Conservation (phyloP, 805 yeast genomes). For the Yarrowia sp. region DNA sequence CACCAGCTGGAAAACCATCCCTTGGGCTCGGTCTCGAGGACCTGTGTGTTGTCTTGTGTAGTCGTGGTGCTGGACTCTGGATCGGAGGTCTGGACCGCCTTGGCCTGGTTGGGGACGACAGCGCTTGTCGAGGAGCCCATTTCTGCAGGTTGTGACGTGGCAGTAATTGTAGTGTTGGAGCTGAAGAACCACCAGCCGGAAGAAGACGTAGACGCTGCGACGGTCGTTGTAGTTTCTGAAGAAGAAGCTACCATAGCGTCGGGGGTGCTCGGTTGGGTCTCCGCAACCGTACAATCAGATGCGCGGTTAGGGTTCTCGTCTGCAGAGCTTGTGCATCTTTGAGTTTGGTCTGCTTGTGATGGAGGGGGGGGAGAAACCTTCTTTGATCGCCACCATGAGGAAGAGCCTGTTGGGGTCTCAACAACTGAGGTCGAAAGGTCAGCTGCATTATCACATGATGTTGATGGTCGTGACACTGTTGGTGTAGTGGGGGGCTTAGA, state of each 20-base stretch:
- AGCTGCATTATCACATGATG: not conserved
- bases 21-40: not conserved
- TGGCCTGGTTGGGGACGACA: not conserved
- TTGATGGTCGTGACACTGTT: not conserved
- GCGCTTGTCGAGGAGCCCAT: not conserved
- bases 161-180: not conserved
- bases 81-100: not conserved
- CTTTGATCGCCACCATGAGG: conserved; percentile 23
- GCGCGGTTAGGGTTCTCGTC: conserved; percentile 15
- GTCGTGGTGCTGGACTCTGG: not conserved
- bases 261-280: not conserved
- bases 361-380: conserved; percentile 18
- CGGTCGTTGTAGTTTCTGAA: not conserved
- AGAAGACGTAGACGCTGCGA: not conserved
- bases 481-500: not conserved
- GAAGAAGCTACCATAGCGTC: not conserved
- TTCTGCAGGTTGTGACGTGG: not conserved
- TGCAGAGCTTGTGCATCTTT: not conserved
- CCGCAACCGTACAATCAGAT: conserved; percentile 24
- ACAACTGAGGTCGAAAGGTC: not conserved
- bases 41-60: not conserved
- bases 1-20: conserved; percentile 24
- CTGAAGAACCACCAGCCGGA: conserved; percentile 22
- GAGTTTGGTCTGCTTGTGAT: conserved; percentile 16
- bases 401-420: conserved; percentile 9